phyloP scores from a whole-genome alignment of 2,329 filamentous ascomycete species.

The Colletotrichum incanum region DNA sequence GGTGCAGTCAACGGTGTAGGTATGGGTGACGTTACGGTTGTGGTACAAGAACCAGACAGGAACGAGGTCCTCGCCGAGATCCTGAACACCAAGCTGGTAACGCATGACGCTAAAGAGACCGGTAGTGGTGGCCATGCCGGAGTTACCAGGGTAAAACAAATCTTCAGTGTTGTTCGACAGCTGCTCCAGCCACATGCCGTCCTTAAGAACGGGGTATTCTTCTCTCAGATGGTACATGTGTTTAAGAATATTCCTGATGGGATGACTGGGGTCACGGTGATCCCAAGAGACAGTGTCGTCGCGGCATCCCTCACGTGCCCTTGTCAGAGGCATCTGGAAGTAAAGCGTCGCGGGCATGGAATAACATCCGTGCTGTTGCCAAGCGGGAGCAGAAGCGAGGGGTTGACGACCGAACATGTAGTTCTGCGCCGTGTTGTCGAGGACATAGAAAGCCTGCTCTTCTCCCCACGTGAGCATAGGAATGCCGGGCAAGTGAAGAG shows the following conservation, averaged over 20 bases:
- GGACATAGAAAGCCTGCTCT: constrained; percentile 75
- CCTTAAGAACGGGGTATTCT: constrained; percentile 72
- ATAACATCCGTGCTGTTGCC: constrained; percentile 78
- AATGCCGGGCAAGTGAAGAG: constrained; percentile 74
- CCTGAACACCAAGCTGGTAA: constrained; percentile 55
- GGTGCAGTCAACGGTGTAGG: constrained; percentile 71
- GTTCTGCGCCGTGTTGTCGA: constrained; percentile 76
- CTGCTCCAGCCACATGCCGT: constrained; percentile 70
- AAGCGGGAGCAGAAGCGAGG: constrained; percentile 73
- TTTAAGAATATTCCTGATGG: constrained; percentile 73
- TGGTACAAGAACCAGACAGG: constrained; percentile 69
- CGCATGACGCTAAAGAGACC: constrained; percentile 74
- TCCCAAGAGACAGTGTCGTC: constrained; percentile 72
- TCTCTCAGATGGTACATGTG: constrained; percentile 73
- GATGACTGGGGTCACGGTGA: constrained; percentile 74
- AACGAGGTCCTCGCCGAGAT: constrained; percentile 62
- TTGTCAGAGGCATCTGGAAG: constrained; percentile 70
- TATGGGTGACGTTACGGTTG: constrained; percentile 63
- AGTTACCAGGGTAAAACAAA: constrained; percentile 65
- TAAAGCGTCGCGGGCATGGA: constrained; percentile 70
- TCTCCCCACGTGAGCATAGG: constrained; percentile 75
- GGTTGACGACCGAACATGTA: constrained; percentile 77
- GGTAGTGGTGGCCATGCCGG: constrained; percentile 67
- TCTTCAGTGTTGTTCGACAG: constrained; percentile 69
- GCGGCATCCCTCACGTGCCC: constrained; percentile 68